Evolutionary conservation across 805 yeast species (phyloP).

Genomic region (Yarrowia sp.): DNA sequence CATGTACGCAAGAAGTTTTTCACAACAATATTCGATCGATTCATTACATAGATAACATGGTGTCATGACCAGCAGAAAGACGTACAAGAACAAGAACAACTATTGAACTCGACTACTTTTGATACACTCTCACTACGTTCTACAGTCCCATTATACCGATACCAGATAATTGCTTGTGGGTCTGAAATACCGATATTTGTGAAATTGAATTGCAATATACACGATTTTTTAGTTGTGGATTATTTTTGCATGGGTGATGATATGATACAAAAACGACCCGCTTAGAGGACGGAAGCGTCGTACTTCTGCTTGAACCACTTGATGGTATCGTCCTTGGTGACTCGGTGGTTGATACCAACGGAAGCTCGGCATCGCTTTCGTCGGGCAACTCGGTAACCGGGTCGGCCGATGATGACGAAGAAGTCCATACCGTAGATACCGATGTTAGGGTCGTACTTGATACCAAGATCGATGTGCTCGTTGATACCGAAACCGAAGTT

Average conservation of each 20-base stretch:
- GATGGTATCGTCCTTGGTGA: conserved; percentile 90
- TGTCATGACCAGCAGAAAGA: neutral
- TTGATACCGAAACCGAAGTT: conserved; percentile 99
- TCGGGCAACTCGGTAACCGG: conserved; percentile 97
- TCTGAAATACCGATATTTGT: conserved; percentile 23
- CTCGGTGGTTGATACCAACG: conserved; percentile 90
- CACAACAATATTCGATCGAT: no score
- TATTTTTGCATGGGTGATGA: neutral
- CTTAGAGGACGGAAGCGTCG: conserved; percentile 83
- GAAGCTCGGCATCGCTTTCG: conserved; percentile 82
- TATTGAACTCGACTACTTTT: neutral
- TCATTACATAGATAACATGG: conserved; percentile 3
- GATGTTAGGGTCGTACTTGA: conserved; percentile 98
- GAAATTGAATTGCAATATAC: conserved; percentile 20
- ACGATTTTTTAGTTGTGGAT: conserved; percentile 11
- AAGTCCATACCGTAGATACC: conserved; percentile 99
- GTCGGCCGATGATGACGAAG: conserved; percentile 99
- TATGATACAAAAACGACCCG: conserved; percentile 6
- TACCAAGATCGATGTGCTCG: conserved; percentile 99
- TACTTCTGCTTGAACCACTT: conserved; percentile 99
- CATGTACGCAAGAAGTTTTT: no score
- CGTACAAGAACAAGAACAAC: neutral
- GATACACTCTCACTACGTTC: neutral
- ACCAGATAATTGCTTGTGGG: conserved; percentile 19
- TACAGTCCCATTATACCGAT: conserved; percentile 16